Evolutionary conservation across 2,329 filamentous ascomycete species (phyloP).

Genomic region (Sarocladium oryzae): DNA sequence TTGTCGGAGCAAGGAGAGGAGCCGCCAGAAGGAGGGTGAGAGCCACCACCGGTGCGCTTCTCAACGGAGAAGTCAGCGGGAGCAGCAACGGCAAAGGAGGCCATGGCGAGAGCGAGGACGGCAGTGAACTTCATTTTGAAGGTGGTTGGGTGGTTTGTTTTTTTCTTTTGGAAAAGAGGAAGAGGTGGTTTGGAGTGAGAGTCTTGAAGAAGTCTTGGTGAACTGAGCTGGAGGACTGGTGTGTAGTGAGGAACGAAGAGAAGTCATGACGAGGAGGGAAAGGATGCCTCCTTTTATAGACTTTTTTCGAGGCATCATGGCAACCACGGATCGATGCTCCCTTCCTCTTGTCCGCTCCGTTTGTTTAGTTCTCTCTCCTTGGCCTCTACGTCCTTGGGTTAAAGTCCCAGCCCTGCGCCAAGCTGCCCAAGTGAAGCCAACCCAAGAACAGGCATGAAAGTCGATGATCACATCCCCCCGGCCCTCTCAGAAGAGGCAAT

Average conservation of each 20-base stretch:
- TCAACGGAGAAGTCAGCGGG: not conserved
- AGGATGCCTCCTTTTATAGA: not conserved
- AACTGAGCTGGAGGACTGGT: not conserved
- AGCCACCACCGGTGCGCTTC: not conserved
- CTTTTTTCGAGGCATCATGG: not conserved
- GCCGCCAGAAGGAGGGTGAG: not conserved
- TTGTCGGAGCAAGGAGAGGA: constrained; percentile 2
- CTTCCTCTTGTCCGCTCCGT: too few species aligned
- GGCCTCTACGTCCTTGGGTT: not conserved
- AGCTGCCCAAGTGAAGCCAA: not conserved
- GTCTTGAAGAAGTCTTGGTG: not conserved
- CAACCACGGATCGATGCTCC: not conserved
- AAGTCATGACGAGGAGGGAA: not conserved
- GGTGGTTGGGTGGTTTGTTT: not conserved
- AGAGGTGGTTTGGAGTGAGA: not conserved
- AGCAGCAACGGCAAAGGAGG: constrained; percentile 2
- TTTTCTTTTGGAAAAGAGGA: not conserved
- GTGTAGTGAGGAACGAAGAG: not conserved
- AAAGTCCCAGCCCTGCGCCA: not conserved
- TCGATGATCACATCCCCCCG: not conserved
- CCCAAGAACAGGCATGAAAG: not conserved
- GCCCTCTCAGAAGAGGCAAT: too few species aligned
- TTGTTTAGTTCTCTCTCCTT: too few species aligned
- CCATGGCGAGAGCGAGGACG: constrained; percentile 2
- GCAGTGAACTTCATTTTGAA: constrained; percentile 7